These are phyloP conservation scores for Harringtonia aguacate DNA, from an alignment of 2,329 filamentous ascomycete species.

Conservation along the genomic window DNA sequence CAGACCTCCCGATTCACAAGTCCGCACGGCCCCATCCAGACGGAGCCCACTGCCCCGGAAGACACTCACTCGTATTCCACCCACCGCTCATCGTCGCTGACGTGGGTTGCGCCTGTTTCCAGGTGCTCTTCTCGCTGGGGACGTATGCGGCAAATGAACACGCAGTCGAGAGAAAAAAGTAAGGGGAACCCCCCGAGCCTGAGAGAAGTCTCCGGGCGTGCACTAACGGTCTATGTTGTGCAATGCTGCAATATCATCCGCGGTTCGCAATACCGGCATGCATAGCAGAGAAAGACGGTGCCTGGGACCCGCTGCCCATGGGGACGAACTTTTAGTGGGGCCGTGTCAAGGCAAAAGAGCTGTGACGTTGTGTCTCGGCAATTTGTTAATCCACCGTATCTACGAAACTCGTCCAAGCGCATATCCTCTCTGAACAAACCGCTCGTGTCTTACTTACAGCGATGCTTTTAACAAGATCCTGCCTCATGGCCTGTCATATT, in stretches of 20 bases:
- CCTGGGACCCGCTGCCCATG: not conserved
- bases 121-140: not conserved
- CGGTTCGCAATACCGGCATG: not conserved
- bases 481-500: too few relatives aligned
- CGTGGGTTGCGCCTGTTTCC: not conserved
- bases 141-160: not conserved
- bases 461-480: too few relatives aligned
- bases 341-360: too few relatives aligned
- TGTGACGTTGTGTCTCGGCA: constrained; percentile 1
- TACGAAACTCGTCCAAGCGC: too few relatives aligned
- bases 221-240: not conserved
- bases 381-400: constrained; percentile 3
- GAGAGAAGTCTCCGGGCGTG: not conserved
- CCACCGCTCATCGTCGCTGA: constrained; percentile 34
- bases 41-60: not conserved
- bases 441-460: not conserved
- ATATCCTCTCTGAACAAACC: not conserved
- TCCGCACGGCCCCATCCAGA: not conserved
- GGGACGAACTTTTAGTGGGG: not conserved
- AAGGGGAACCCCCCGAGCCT: not conserved
- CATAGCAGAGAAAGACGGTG: not conserved
- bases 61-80: constrained; percentile 74
- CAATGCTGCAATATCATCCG: not conserved
- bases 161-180: not conserved
- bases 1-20: not conserved